Percentiles rank a stretch among this genome's conserved stretches.
Evolutionary conservation across 371 early-diverging fungal genomes (phyloP).

Genomic region (Mucor mucedo): DNA sequence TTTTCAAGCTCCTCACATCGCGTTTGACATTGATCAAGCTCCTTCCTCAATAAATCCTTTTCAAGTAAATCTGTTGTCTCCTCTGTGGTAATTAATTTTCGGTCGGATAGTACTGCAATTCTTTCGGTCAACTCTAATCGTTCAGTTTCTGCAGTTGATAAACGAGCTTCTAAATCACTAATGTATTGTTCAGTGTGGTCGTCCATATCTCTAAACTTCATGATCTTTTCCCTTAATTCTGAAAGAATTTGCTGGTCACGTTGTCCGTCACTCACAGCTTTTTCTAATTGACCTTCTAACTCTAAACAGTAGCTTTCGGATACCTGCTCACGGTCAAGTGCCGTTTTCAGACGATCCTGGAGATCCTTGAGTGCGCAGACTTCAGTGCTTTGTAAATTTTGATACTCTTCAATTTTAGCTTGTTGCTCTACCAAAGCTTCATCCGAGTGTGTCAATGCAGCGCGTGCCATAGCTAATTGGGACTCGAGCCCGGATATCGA

Average conservation of each 20-base stretch:
- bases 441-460: slow-evolving; percentile 56
- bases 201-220: slow-evolving; percentile 48
- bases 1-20: neutral
- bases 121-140: slow-evolving; percentile 19
- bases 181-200: slow-evolving; percentile 55
- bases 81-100: neutral
- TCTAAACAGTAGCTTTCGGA: slow-evolving; percentile 27
- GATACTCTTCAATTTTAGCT: slow-evolving; percentile 39
- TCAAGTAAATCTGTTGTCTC: neutral
- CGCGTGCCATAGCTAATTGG: slow-evolving; percentile 60
- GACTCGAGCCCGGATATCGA: slow-evolving; percentile 62
- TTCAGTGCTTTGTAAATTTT: slow-evolving; percentile 29
- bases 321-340: slow-evolving; percentile 33
- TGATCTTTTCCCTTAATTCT: slow-evolving; percentile 42
- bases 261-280: slow-evolving; percentile 10
- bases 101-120: neutral
- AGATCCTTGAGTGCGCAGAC: slow-evolving; percentile 27
- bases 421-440: slow-evolving; percentile 55
- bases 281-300: slow-evolving; percentile 16
- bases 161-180: slow-evolving; percentile 41
- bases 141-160: slow-evolving; percentile 25
- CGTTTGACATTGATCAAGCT: neutral
- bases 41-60: slow-evolving; percentile 1
- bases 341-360: slow-evolving; percentile 25
- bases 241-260: slow-evolving; percentile 38